Percentiles rank a stretch among this genome's conserved stretches.
Conservation (phyloP, 345 rosid species). For the Nephelium lappaceum region DNA sequence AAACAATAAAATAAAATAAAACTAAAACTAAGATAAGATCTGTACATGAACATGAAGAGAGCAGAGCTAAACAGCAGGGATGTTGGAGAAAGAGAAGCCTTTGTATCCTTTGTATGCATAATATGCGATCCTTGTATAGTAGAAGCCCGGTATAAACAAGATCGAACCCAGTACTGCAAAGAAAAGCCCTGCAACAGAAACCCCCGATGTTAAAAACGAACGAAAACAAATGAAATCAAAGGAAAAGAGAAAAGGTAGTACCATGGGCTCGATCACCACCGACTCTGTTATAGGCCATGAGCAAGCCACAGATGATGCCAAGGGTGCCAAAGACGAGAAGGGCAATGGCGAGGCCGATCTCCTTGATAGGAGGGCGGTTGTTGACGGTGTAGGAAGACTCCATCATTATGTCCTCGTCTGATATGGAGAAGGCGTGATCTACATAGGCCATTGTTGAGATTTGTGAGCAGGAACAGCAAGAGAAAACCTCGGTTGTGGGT, state of each 20-base stretch:
- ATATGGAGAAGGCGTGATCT: slow-evolving; percentile 92
- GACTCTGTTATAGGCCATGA: slow-evolving; percentile 73
- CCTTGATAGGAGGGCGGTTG: slow-evolving; percentile 87
- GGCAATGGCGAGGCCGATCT: slow-evolving; percentile 88
- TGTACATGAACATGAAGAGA: slow-evolving; percentile 28
- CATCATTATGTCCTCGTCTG: slow-evolving; percentile 92
- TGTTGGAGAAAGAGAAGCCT: slow-evolving; percentile 94
- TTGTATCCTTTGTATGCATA: slow-evolving; percentile 95
- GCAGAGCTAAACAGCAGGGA: slow-evolving; percentile 67
- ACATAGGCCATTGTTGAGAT: slow-evolving; percentile 76
- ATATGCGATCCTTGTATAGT: slow-evolving; percentile 89
- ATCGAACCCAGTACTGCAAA: slow-evolving; percentile 79
- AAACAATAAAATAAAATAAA: neutral
- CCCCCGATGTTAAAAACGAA: neutral
- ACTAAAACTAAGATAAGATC: slow-evolving; percentile 14
- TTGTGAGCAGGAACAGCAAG: neutral
- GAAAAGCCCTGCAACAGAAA: slow-evolving; percentile 68
- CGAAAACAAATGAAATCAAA: neutral
- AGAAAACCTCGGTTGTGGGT: neutral
- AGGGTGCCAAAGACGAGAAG: slow-evolving; percentile 84
- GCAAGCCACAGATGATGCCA: slow-evolving; percentile 66
- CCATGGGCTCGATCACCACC: slow-evolving; percentile 97
- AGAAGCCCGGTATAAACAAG: slow-evolving; percentile 90
- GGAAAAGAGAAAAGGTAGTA: slow-evolving; percentile 3
- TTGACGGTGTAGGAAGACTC: slow-evolving; percentile 62